A percentile compares a stretch with the other conserved stretches of the same genome.
Conservation (phyloP, 169 alveolate genomes). For the Eimeria necatrix region DNA sequence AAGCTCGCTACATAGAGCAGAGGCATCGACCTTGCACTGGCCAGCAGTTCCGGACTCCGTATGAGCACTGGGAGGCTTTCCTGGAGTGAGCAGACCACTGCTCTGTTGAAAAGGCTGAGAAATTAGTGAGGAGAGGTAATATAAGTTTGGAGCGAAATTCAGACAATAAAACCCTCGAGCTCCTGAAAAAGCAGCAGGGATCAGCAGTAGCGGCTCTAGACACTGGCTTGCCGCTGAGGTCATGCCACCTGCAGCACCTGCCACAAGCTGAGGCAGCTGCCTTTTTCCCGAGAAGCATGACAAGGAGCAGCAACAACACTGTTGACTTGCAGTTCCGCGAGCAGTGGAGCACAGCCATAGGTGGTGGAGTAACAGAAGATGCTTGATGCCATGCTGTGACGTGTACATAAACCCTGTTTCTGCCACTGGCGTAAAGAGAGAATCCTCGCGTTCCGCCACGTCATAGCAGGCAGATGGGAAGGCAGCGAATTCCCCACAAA, state of each 20-base stretch:
- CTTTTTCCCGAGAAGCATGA: neutral
- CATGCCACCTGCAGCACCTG: slow-evolving; percentile 31
- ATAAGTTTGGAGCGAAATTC: neutral
- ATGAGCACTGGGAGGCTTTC: neutral
- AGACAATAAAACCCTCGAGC: slow-evolving; percentile 42
- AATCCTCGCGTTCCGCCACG: slow-evolving; percentile 39
- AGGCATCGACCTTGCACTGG: neutral
- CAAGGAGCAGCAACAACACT: slow-evolving; percentile 6
- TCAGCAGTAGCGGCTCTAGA: slow-evolving; percentile 12
- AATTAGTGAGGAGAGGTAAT: slow-evolving; percentile 10
- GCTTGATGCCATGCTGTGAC: slow-evolving; percentile 41
- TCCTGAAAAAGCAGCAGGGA: slow-evolving; percentile 22
- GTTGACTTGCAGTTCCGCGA: neutral
- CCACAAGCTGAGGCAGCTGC: neutral
- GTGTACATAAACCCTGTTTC: neutral
- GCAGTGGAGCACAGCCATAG: slow-evolving; percentile 4
- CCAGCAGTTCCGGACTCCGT: neutral
- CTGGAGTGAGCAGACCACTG: neutral
- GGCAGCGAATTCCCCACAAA: slow-evolving; percentile 55
- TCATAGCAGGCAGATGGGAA: slow-evolving; percentile 12
- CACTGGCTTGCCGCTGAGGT: neutral
- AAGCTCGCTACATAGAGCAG: neutral
- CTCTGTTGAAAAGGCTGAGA: slow-evolving; percentile 1
- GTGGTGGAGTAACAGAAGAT: slow-evolving; percentile 4
- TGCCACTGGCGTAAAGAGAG: slow-evolving; percentile 1